Percentiles rank a stretch among this genome's conserved stretches.
phyloP scores from a whole-genome alignment of 1,139 yeast species.

The Candida sanyaensis region DNA sequence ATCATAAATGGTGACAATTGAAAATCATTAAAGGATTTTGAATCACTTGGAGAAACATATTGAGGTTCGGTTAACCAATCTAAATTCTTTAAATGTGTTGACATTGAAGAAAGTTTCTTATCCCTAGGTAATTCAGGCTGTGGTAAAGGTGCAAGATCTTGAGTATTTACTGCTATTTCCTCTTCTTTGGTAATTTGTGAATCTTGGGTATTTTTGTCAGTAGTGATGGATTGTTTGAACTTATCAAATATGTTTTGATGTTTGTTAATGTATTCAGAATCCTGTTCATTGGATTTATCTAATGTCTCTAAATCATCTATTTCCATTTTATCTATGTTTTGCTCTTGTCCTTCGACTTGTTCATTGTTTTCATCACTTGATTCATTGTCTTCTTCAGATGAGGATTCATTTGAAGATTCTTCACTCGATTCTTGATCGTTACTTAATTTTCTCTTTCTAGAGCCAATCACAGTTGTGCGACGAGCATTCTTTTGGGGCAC shows the following conservation, averaged over 20 bases:
- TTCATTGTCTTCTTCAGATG: constrained; percentile 13
- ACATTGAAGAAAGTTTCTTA: constrained; percentile 36
- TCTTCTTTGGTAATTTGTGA: constrained; percentile 13
- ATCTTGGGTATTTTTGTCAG: constrained; percentile 3
- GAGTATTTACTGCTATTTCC: constrained; percentile 32
- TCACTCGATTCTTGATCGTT: constrained; percentile 7
- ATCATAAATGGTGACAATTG: constrained; percentile 41
- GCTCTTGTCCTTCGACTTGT: constrained; percentile 9
- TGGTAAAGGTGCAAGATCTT: constrained; percentile 76
- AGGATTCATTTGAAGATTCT: constrained; percentile 7
- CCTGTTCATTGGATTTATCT: constrained; percentile 13
- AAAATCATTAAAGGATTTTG: constrained; percentile 45
- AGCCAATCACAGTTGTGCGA: not conserved
- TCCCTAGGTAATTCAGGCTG: constrained; percentile 72
- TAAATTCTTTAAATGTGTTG: constrained; percentile 43
- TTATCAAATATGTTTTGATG: constrained; percentile 32
- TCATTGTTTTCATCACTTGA: constrained; percentile 10
- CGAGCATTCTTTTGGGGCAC: not conserved
- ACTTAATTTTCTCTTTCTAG: constrained; percentile 21
- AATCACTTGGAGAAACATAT: constrained; percentile 48
- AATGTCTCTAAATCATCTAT: constrained; percentile 6
- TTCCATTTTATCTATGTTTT: constrained; percentile 7
- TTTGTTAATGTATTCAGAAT: constrained; percentile 26
- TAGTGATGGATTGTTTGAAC: constrained; percentile 22
- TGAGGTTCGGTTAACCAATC: constrained; percentile 72